Base-by-base conservation (phyloP, 1,139 yeast genomes). In the Zygoascus sp. region DNA sequence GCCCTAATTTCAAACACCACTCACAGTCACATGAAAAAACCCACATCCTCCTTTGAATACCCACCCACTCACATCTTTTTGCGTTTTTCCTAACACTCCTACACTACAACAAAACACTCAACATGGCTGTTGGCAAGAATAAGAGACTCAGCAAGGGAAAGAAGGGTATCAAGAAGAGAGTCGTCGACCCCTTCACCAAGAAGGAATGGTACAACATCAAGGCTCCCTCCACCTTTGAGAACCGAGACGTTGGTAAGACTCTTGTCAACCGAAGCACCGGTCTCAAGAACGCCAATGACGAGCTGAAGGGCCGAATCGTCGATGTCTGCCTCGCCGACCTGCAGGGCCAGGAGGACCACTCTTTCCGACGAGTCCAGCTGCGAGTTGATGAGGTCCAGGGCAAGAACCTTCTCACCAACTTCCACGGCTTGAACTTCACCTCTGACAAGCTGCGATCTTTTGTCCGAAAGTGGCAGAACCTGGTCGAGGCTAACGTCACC, bases 131-230 rank as follows among this genome's bases (percentile, higher is more conserved):
- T 75, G 95, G 95, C 73, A 87, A 87, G 86, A 87, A 87, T 76
- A 87, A 87, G 89, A 83, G 95, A 81, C 79, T 86, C 76, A 83
- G 90, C 77, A 86, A 86, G 80, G 95, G 95, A 74, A 86, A 86
- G 88, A 87, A 86, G 77, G 95, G 95, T 69, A 74, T 84, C 74
- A 87, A 87, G 94, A 87, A 86, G 90, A 86, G 81, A 83, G 88
- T 82, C 71, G 90, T 85, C 63, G 95, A 86, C 80, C 95, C 95
- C 69, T 86, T 86, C 87, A 77, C 92, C 81, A 84, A 85, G 73
- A 87, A 87, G 79, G 95, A 86, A 68, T 86, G 96, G 96, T 87
- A 77, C 74, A 90, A 83, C 73, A 83, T 87, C 77, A 86, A 87
- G 80, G 96, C 96, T 61, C 96, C 96, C 68, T 81, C 95, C 68